Conservation (phyloP, 2,329 filamentous ascomycete genomes). For the Botrytis sinoallii region DNA sequence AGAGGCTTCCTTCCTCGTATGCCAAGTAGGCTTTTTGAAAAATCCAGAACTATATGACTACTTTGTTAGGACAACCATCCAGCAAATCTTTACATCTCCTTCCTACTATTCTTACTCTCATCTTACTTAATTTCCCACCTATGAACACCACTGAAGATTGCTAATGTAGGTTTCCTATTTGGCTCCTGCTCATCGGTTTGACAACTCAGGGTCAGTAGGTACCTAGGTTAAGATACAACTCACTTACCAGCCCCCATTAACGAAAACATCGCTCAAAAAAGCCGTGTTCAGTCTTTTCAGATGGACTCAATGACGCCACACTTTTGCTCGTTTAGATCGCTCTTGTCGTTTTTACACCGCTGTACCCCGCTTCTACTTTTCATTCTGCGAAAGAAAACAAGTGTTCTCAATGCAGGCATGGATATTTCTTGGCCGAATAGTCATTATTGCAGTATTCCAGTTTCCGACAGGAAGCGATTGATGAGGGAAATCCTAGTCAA, state of each 20-base stretch:
- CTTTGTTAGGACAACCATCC: not conserved
- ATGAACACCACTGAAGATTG: not conserved
- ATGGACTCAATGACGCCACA: not conserved
- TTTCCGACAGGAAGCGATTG: not conserved
- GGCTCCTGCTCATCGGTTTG: not conserved
- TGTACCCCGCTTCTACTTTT: not conserved
- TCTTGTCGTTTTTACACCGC: not conserved
- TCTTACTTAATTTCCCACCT: not conserved
- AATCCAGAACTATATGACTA: not conserved
- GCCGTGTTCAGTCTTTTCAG: not conserved
- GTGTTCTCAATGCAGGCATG: not conserved
- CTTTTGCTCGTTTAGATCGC: not conserved
- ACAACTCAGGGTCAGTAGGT: not conserved
- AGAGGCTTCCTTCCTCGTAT: not conserved
- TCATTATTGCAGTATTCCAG: not conserved
- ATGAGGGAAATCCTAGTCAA: not conserved
- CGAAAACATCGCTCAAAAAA: not conserved
- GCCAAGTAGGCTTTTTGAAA: not conserved
- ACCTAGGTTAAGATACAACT: not conserved
- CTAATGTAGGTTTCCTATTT: not conserved
- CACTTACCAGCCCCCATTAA: not conserved
- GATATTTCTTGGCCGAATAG: not conserved
- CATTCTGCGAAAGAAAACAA: not conserved
- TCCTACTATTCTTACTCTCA: not conserved
- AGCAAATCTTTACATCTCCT: not conserved